Base-by-base conservation (phyloP, 805 yeast species). In the Scheffersomyces lignosus region DNA sequence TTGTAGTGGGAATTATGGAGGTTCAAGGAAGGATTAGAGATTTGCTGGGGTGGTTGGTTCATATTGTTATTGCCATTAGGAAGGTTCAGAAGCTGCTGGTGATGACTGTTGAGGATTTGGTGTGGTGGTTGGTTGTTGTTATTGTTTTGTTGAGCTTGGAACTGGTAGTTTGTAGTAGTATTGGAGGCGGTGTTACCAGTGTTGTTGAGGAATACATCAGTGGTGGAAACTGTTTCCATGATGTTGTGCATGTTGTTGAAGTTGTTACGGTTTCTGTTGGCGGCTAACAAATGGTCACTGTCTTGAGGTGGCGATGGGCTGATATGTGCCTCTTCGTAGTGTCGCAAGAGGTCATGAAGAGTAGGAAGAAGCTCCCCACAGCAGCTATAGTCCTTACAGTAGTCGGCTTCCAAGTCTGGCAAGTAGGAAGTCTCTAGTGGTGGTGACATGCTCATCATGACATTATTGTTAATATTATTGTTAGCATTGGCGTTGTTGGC, bases 241-340 rank as follows among this genome's bases (percentile, higher is more conserved):
- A 78, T 68, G 52, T 77, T 79, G 51, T 79, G 83, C 43, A 76
- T 66, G 44, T 64, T 66, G 47, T 64, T 66, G 44, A 63, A 47
- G 44, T 58, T 58, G 45, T 58, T 62, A 31, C 69, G 53, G 38
- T 56, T 55, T 43, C 70, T 51, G 39, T 39, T 48, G 49, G 59
- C 48, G 41, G 56, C 57, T 31, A 58, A 40, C 29, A 62, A 48
- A 39, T 60, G 66, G 34, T 55, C 53, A 38, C 49, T 55, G 37
- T 63, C 66, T 18, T 57, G 48, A 26, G 77, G 77, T 3, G 77
- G 78, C 29, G 77, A 73, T 27, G 75, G 72, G 45, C 70, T 69
- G 40, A 93, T 90, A 64, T 93, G 99, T 31, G 93, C 88, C 62
- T 93, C 98, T 59, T 93, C 99, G 60, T 93, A 93, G 61, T 93